Percentiles rank a stretch among this genome's conserved stretches.
phyloP scores from a whole-genome alignment of 1,139 yeast genomes.

The Candida anutae region DNA sequence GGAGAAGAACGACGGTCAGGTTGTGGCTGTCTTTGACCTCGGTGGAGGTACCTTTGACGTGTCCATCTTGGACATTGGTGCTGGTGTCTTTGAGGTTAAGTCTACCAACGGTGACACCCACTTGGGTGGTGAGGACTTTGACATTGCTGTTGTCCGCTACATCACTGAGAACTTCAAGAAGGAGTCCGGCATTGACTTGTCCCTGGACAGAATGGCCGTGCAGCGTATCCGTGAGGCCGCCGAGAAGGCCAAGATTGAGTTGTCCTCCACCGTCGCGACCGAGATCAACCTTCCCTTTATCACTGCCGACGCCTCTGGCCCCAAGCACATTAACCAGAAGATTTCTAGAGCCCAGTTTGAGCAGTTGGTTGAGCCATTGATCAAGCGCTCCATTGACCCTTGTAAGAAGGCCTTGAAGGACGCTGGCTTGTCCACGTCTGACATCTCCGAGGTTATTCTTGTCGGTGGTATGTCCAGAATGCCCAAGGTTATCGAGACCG shows the following conservation, averaged over 20 bases:
- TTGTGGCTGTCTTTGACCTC: slow-evolving; percentile 78
- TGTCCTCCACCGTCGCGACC: slow-evolving; percentile 88
- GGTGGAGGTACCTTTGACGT: slow-evolving; percentile 91
- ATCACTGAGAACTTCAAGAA: slow-evolving; percentile 89
- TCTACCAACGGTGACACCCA: slow-evolving; percentile 89
- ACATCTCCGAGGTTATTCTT: slow-evolving; percentile 87
- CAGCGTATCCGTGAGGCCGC: slow-evolving; percentile 99
- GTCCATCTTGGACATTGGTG: slow-evolving; percentile 77
- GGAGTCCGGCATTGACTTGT: slow-evolving; percentile 83
- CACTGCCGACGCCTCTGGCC: slow-evolving; percentile 94
- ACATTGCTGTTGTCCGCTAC: slow-evolving; percentile 78
- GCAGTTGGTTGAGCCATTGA: slow-evolving; percentile 79
- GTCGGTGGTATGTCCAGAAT: slow-evolving; percentile 99
- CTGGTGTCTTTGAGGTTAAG: slow-evolving; percentile 83
- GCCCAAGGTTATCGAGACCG: slow-evolving; percentile 99
- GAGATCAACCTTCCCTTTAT: slow-evolving; percentile 97
- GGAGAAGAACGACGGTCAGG: slow-evolving; percentile 71
- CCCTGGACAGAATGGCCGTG: slow-evolving; percentile 94
- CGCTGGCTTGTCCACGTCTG: slow-evolving; percentile 79
- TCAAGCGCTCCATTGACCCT: slow-evolving; percentile 92
- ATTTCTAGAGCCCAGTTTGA: slow-evolving; percentile 91
- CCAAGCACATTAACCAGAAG: slow-evolving; percentile 95
- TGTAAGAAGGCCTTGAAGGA: slow-evolving; percentile 98
- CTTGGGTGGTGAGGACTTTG: slow-evolving; percentile 88
- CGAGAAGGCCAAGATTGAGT: slow-evolving; percentile 98